These are phyloP conservation scores for Trifolium pratense DNA, from an alignment of 306 rosid genomes.

Conservation along the genomic window DNA sequence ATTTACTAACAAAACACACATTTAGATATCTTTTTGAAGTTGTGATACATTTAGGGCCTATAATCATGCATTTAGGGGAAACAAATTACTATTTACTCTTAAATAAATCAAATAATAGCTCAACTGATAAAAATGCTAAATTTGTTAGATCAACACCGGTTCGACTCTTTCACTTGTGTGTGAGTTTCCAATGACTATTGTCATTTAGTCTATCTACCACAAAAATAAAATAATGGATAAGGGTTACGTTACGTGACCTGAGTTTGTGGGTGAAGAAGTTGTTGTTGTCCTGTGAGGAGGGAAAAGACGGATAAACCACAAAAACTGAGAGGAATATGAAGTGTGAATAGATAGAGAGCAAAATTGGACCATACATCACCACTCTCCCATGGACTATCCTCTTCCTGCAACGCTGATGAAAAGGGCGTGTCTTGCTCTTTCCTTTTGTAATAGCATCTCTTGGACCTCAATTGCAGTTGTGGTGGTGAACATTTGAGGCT, in stretches of 20 bases:
- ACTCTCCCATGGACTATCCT: slow-evolving; percentile 67
- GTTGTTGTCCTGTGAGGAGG: slow-evolving; percentile 44
- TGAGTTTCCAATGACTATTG: no score
- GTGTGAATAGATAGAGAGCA: slow-evolving; percentile 68
- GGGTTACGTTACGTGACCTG: slow-evolving; percentile 37
- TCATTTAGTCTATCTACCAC: no score
- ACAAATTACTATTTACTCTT: no score
- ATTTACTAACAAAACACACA: no score
- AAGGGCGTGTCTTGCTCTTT: slow-evolving; percentile 46
- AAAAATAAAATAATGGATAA: neutral
- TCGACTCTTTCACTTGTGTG: no score
- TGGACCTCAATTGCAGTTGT: slow-evolving; percentile 12
- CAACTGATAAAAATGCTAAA: no score
- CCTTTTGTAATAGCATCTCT: slow-evolving; percentile 50
- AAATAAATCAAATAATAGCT: no score
- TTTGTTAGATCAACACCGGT: no score
- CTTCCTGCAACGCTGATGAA: slow-evolving; percentile 56
- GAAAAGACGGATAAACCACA: slow-evolving; percentile 75
- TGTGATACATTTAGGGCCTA: no score
- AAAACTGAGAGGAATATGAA: slow-evolving; percentile 91
- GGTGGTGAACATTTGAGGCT: slow-evolving; percentile 6
- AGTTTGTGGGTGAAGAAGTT: slow-evolving; percentile 69
- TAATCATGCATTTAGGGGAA: no score
- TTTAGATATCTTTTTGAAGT: no score
- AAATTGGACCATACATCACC: slow-evolving; percentile 65